phyloP scores from a whole-genome alignment of 169 alveolate genomes.

The Plasmodium yoelii region DNA sequence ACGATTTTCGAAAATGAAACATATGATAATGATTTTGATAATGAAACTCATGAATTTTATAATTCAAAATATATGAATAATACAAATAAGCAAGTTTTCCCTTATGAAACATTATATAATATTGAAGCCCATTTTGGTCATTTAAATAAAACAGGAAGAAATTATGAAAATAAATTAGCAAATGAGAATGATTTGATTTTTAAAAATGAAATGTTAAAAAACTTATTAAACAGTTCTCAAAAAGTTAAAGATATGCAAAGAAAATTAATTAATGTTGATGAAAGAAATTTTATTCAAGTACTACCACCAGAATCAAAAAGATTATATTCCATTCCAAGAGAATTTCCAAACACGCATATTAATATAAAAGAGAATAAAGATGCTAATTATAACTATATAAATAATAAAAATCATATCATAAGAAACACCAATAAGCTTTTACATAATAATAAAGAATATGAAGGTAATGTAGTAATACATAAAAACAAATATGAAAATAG shows the following conservation, averaged over 20 bases:
- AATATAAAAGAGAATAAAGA: neutral
- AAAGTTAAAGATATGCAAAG: slow-evolving; percentile 70
- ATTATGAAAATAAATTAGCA: slow-evolving; percentile 4
- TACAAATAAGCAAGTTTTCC: slow-evolving; percentile 12
- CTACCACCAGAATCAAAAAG: slow-evolving; percentile 19
- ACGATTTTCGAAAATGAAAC: slow-evolving; percentile 35
- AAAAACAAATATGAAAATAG: neutral
- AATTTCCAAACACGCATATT: neutral
- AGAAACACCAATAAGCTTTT: neutral
- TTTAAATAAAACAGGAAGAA: neutral
- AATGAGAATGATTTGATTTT: slow-evolving; percentile 30
- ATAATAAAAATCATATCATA: neutral
- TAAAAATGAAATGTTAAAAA: slow-evolving; percentile 61
- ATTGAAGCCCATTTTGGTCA: slow-evolving; percentile 1
- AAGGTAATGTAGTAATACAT: slow-evolving; percentile 4
- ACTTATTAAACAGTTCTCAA: slow-evolving; percentile 54
- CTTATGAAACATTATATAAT: slow-evolving; percentile 32
- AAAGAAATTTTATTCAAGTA: slow-evolving; percentile 34
- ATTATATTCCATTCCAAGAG: slow-evolving; percentile 34
- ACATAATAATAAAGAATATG: neutral
- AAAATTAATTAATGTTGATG: slow-evolving; percentile 56
- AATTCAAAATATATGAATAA: neutral
- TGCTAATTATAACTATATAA: neutral
- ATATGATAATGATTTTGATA: slow-evolving; percentile 2
- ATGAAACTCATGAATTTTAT: slow-evolving; percentile 37